Base-by-base conservation (phyloP, 371 early-diverging fungal genomes). In the Mortierella sp. region DNA sequence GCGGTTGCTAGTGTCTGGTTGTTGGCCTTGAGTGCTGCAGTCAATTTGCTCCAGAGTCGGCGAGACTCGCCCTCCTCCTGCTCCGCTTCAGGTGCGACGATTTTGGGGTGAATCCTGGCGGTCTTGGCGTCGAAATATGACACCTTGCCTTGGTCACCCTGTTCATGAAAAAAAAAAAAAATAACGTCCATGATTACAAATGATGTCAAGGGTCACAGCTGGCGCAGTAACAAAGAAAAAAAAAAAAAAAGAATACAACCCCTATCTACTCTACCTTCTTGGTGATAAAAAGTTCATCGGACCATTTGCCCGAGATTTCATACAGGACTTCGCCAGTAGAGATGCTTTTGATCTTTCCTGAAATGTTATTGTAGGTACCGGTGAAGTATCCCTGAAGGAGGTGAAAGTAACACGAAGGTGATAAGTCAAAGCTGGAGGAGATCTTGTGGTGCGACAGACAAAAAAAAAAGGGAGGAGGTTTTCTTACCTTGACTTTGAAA, bases 401-500 rank as follows among this genome's bases (percentile, higher is more conserved):
- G 34, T 34, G 34, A 34, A 34, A 34, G n/a, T n/a, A 34, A 34
- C 34, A 34, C 34, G 10, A 34, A 34, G n/a, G n/a, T n/a, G n/a
- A n/a, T n/a, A n/a, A n/a, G n/a, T n/a, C n/a, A n/a, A n/a, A n/a
- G n/a, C n/a, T n/a, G n/a, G n/a, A n/a, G n/a, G n/a, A n/a, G n/a
- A n/a, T n/a, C n/a, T n/a, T n/a, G n/a, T n/a, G n/a, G n/a, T n/a
- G n/a, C n/a, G n/a, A n/a, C n/a, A n/a, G n/a, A n/a, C n/a, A n/a
- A n/a, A n/a, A n/a, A n/a, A n/a, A n/a, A n/a, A n/a, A n/a, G n/a
- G n/a, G n/a, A n/a, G n/a, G n/a, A n/a, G n/a, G n/a, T n/a, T n/a
- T n/a, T n/a, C n/a, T n/a, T 82, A 94, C 97, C 89, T 96, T 95
- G 58, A 93, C 91, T 80, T 94, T 94, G 79, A 97, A 98, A 54